Base-by-base conservation (phyloP, 108 stramenopile genomes). In the Aurantiochytrium sp. region DNA sequence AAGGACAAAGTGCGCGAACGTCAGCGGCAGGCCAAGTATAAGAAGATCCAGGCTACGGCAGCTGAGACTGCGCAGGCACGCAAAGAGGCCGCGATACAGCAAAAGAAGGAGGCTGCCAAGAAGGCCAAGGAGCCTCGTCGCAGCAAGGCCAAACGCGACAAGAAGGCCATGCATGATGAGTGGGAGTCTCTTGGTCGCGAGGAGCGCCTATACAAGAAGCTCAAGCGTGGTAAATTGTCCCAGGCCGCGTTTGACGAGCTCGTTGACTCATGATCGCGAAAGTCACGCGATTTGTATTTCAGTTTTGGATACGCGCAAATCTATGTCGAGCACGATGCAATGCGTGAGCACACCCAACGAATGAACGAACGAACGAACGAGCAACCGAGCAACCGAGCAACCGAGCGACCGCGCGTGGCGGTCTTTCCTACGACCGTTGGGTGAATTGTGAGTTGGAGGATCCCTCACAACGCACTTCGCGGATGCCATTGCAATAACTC, bases 111-210 rank as follows among this genome's bases (percentile, higher is more conserved):
- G 64, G 64, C 64, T 23, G 64, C 25, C 35, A 69, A 69, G 25
- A 92, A 96, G 90, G 95, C 95, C 25, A 73, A 91, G 44, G 21
- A 4, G 35, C 59, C 28, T 6, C 25, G 25, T 87, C 97, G 96
- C 51, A 92, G 97, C 8, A 96, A 97, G 91, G 95, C 95, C 5
- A 95, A 95, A 53, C 96, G 98, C 25, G 91, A 94, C 60, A 93
- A 96, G 71, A 93, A 94, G 58, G 94, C 95, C 88, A 95, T 99
- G 49, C 90, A 95, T 42, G 98, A 97, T 88, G 99, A 99, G 88
- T 99, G 99, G 99, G 98, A 99, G 72, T 98, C 98, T 58, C 91
- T 99, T 51, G 99, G 98, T 5, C 96, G 96, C 89, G 99, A 99
- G 90, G 98, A 98, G 89, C 88, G 97, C 42, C 91, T 98, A 89